Percentiles rank a stretch among this genome's conserved stretches.
Conservation (phyloP, 495 filamentous ascomycete genomes). For the Xylaria castorea region DNA sequence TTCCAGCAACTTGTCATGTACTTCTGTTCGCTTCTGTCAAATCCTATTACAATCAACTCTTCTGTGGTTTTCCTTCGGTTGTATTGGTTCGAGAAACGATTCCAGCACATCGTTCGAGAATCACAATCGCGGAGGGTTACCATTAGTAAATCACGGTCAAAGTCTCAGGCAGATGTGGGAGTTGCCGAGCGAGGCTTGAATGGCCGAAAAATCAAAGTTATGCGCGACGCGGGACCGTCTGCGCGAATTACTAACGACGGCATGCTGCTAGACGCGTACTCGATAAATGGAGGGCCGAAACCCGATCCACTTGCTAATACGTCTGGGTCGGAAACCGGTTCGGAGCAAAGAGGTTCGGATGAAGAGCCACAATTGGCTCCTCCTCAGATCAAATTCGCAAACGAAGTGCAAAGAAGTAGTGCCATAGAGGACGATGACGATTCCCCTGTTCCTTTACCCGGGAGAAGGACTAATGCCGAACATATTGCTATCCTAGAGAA, state of each 20-base stretch:
- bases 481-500: constrained; percentile 87
- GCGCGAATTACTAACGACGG: constrained; percentile 56
- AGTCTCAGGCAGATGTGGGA: constrained; percentile 61
- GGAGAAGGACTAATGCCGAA: constrained; percentile 68
- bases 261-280: constrained; percentile 46
- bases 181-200: constrained; percentile 72
- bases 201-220: constrained; percentile 74
- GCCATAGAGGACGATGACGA: constrained; percentile 44
- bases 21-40: constrained; percentile 73
- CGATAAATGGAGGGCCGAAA: constrained; percentile 29
- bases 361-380: constrained; percentile 23
- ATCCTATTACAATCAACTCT: constrained; percentile 88
- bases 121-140: constrained; percentile 51
- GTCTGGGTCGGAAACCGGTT: constrained; percentile 36
- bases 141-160: constrained; percentile 58
- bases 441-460: constrained; percentile 52
- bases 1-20: constrained; percentile 83
- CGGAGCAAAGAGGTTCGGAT: constrained; percentile 27
- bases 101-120: constrained; percentile 71
- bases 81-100: constrained; percentile 97
- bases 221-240: constrained; percentile 59
- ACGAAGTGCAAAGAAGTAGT: constrained; percentile 61
- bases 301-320: constrained; percentile 36
- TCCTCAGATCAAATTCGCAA: constrained; percentile 67
- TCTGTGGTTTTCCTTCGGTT: constrained; percentile 88